Conservation (phyloP, 345 rosid species). For the Tarenaya hassleriana region DNA sequence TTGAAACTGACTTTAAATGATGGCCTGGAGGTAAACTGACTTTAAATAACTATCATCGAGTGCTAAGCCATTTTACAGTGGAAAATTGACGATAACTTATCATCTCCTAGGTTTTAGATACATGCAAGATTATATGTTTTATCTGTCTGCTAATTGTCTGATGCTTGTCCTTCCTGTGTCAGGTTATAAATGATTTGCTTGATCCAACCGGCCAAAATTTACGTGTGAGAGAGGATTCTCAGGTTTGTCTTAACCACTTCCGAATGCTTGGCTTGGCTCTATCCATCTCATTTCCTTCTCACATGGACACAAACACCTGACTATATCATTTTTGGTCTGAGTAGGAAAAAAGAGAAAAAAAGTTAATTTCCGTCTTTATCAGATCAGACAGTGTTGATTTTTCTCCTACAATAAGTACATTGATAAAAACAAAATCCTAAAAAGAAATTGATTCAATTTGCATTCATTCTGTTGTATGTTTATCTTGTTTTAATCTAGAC, state of each 20-base stretch:
- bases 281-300: constrained; percentile 3
- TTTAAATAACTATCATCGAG: too few species aligned
- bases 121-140: constrained; percentile 1
- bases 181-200: constrained; percentile 99
- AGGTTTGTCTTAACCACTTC: constrained; percentile 46
- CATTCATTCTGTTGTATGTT: background rate
- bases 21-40: too few species aligned
- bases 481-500: constrained; percentile 1
- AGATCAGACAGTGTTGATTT: background rate
- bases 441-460: background rate
- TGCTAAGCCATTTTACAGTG: too few species aligned
- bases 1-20: background rate
- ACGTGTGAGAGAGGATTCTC: constrained; percentile 98
- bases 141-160: constrained; percentile 11
- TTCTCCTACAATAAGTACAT: background rate
- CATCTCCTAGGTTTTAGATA: constrained; percentile 7
- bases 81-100: constrained; percentile 13
- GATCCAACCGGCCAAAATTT: constrained; percentile 99
- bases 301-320: background rate
- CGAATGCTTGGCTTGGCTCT: constrained; percentile 1
- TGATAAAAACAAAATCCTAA: too few species aligned
- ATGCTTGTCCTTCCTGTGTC: constrained; percentile 27
- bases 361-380: background rate
- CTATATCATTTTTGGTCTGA: too few species aligned
- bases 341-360: too few species aligned